Evolutionary conservation across 495 filamentous ascomycete genomes (phyloP).

Genomic region (Podospora anserina): DNA sequence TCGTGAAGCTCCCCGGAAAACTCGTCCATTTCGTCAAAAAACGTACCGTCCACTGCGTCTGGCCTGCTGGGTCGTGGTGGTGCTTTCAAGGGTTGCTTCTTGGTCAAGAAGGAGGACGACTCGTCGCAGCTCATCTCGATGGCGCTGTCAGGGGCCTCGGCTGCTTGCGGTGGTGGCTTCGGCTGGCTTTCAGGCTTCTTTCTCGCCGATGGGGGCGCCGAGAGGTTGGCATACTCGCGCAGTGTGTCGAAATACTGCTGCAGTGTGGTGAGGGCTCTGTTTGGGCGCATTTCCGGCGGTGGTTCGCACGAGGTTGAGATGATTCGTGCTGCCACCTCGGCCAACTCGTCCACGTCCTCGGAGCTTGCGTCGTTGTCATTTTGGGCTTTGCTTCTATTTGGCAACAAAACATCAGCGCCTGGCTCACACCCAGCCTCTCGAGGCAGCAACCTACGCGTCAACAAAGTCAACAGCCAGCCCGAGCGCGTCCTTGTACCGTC

Average conservation of each 20-base stretch:
- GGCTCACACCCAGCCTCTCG: neutral
- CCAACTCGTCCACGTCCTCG: conserved; percentile 16
- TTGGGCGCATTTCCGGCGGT: conserved; percentile 34
- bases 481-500: conserved; percentile 39
- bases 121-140: conserved; percentile 40
- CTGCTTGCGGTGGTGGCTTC: conserved; percentile 28
- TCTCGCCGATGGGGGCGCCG: neutral
- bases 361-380: neutral
- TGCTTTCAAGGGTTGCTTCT: neutral
- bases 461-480: conserved; percentile 43
- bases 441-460: conserved; percentile 32
- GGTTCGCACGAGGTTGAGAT: conserved; percentile 11
- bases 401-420: neutral
- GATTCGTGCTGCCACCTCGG: conserved; percentile 17
- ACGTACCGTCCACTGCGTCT: neutral
- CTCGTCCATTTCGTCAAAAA: conserved; percentile 36
- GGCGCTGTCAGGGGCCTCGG: conserved; percentile 43
- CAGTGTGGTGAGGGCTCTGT: conserved; percentile 31
- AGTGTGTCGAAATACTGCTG: conserved; percentile 37
- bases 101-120: neutral
- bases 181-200: neutral
- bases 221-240: conserved; percentile 28
- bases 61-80: neutral
- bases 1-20: conserved; percentile 35
- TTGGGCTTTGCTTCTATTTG: conserved; percentile 11